A percentile compares a stretch with the other conserved stretches of the same genome.
phyloP scores from a whole-genome alignment of 2,329 filamentous ascomycete species.

The Cytospora leucostoma region DNA sequence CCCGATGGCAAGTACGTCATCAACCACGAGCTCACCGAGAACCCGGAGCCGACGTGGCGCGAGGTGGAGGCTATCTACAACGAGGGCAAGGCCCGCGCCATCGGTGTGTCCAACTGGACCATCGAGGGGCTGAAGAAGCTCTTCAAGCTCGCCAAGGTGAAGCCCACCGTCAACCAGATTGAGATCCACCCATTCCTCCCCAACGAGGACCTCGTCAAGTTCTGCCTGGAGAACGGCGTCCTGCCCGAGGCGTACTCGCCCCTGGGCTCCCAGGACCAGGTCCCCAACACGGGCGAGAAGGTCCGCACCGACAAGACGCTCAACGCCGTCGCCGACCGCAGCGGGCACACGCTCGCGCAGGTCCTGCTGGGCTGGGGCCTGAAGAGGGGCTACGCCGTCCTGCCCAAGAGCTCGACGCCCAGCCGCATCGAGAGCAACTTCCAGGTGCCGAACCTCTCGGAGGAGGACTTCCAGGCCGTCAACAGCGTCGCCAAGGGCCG shows the following conservation, averaged over 20 bases:
- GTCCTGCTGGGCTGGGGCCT: constrained; percentile 67
- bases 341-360: constrained; percentile 60
- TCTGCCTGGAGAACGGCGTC: constrained; percentile 54
- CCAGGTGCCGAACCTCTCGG: constrained; percentile 55
- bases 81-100: constrained; percentile 55
- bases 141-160: constrained; percentile 48
- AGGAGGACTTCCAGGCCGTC: constrained; percentile 62
- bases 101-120: constrained; percentile 63
- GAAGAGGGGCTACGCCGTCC: constrained; percentile 64
- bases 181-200: constrained; percentile 51
- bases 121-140: constrained; percentile 55
- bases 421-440: constrained; percentile 68
- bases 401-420: constrained; percentile 71
- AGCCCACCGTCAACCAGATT: constrained; percentile 54
- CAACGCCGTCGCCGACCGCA: constrained; percentile 59
- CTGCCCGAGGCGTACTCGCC: constrained; percentile 53
- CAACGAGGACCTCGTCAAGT: constrained; percentile 52
- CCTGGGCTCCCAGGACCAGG: constrained; percentile 67
- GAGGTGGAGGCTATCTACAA: constrained; percentile 61
- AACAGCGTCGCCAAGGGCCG: constrained; percentile 66
- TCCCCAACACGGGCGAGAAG: constrained; percentile 68
- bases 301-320: constrained; percentile 60
- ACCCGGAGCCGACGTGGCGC: constrained; percentile 64
- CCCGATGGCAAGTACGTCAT: constrained; percentile 50
- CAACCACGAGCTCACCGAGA: constrained; percentile 63